Evolutionary conservation across 257 asterid genomes (phyloP), one percentile per base, ranked within the genome.

Genomic region (Solanum dulcamara): DNA sequence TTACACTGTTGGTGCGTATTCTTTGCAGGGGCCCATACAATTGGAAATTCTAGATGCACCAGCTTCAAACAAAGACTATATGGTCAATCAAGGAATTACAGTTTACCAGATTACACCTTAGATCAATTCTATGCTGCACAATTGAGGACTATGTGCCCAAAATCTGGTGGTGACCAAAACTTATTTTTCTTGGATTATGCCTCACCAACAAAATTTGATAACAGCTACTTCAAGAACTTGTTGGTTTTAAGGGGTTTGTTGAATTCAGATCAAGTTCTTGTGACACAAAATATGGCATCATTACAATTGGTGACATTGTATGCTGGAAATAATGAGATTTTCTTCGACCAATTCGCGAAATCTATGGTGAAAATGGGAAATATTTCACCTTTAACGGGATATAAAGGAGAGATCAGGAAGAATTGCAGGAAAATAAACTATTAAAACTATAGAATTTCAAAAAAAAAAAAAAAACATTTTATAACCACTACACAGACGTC

Each of bases 321-420:
- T 81, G 98, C 98, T 0, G 85, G 42, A 66, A 94, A 87, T 66
- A 90, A 91, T 14, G 89, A 88, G 81, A 85, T 88, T 67, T 95
- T 95, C 92, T 92, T 95, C 18, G 81, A 93, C 87, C 99, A 94
- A 48, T 95, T 95, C 70, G 96, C 98, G 0, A 86, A 84, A 66
- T 94, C 99, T 10, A 95, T 95, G 93, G 85, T 94, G 10, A 95
- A 93, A 87, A 94, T 95, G 98, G 96, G 95, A n/a, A 95, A 94
- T 84, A 92, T 94, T 53, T 89, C 95, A 22, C 99, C 99, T 5
- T 91, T 92, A 91, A 95, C 96, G 1, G 97, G 96, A 5, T 42
- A 10, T 12, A 88, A 81, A 80, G 98, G 99, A 84, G 98, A 95
- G 86, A 88, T 95, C 53, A 89, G 99, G 85, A 92, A 87, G 86